A percentile compares a stretch with the other conserved stretches of the same genome.
These are phyloP conservation scores for Neoboletus brunneissimus DNA, from an alignment of 768 basidiomycete species.

Conservation along the genomic window DNA sequence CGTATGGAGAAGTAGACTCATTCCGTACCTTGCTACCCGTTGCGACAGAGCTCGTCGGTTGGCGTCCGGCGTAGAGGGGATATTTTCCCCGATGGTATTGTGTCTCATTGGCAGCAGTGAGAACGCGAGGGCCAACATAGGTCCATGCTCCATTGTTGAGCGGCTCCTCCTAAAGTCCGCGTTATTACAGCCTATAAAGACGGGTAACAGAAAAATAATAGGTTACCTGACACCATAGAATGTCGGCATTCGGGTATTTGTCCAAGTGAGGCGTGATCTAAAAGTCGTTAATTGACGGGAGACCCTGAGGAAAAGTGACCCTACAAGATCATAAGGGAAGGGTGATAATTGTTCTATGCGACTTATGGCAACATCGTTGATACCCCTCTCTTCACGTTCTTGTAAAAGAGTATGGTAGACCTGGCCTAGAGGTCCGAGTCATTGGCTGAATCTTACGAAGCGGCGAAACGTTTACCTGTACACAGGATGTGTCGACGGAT, in stretches of 20 bases:
- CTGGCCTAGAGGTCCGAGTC: slow-evolving; percentile 56
- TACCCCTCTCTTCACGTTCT: slow-evolving; percentile 87
- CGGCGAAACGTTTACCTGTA: slow-evolving; percentile 45
- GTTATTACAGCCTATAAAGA: not conserved
- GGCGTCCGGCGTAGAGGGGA: slow-evolving; percentile 88
- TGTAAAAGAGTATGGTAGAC: slow-evolving; percentile 88
- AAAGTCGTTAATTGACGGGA: slow-evolving; percentile 7
- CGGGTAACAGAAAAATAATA: not conserved
- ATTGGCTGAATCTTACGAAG: not conserved
- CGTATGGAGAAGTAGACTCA: not conserved
- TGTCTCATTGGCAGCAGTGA: slow-evolving; percentile 90
- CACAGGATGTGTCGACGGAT: slow-evolving; percentile 92
- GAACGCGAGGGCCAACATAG: slow-evolving; percentile 89
- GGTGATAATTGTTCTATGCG: slow-evolving; percentile 94
- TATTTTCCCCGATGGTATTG: slow-evolving; percentile 90
- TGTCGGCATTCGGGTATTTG: slow-evolving; percentile 91
- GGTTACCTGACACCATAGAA: slow-evolving; percentile 85
- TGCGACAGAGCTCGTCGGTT: slow-evolving; percentile 88
- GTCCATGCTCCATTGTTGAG: slow-evolving; percentile 98
- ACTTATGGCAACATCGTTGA: slow-evolving; percentile 93
- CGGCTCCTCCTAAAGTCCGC: slow-evolving; percentile 71
- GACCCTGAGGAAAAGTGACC: slow-evolving; percentile 22
- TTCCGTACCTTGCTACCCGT: slow-evolving; percentile 80
- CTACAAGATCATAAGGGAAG: slow-evolving; percentile 92
- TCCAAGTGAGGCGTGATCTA: slow-evolving; percentile 92